Conservation (phyloP, 306 rosid genomes). For the Aeschynomene evenia region DNA sequence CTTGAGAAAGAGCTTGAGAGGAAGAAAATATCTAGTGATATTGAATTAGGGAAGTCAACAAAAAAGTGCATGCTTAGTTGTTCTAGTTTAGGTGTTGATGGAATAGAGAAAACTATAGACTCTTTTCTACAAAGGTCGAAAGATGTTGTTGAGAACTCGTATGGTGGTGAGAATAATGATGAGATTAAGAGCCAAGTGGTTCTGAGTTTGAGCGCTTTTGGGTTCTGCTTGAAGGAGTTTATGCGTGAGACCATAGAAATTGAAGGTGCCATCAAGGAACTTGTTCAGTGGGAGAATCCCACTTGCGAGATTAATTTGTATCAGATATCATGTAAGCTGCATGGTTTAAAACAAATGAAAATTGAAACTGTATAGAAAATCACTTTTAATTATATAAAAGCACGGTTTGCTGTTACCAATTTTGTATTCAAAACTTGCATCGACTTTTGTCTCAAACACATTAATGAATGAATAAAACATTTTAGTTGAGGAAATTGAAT, state of each 20-base stretch:
- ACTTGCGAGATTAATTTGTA: slow-evolving; percentile 40
- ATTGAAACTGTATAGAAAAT: background rate
- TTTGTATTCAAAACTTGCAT: too few relatives aligned
- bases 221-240: slow-evolving; percentile 36
- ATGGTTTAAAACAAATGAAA: slow-evolving; percentile 29
- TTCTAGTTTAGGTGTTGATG: slow-evolving; percentile 40
- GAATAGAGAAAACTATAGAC: slow-evolving; percentile 37
- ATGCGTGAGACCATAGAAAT: slow-evolving; percentile 43
- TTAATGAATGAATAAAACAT: too few relatives aligned
- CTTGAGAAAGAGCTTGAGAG: slow-evolving; percentile 43
- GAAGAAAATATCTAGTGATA: slow-evolving; percentile 33
- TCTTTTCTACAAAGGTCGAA: slow-evolving; percentile 41
- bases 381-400: background rate
- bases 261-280: slow-evolving; percentile 47
- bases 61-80: background rate
- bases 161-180: slow-evolving; percentile 26
- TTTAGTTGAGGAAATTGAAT: too few relatives aligned
- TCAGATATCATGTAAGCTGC: slow-evolving; percentile 42
- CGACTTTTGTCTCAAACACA: too few relatives aligned
- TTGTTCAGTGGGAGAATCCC: slow-evolving; percentile 61
- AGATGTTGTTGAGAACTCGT: slow-evolving; percentile 37
- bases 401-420: too few relatives aligned
- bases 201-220: slow-evolving; percentile 47
- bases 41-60: slow-evolving; percentile 52
- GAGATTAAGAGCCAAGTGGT: slow-evolving; percentile 48